A percentile compares a stretch with the other conserved stretches of the same genome.
Conservation (phyloP, 331 rosid genomes). For the Quercus phellos region DNA sequence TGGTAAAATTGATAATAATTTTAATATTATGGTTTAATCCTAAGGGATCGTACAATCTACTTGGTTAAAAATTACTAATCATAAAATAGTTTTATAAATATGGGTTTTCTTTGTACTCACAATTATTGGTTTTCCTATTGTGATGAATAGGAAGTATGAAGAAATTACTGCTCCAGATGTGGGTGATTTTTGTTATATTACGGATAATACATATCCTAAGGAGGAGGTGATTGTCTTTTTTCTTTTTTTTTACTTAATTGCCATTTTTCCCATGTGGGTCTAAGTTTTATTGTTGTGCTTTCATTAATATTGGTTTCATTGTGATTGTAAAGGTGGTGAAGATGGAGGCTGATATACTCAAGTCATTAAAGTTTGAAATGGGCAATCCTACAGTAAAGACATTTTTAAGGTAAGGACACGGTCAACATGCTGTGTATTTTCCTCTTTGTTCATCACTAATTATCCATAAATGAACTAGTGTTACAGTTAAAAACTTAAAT, state of each 20-base stretch:
- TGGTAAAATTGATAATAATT: too few species aligned
- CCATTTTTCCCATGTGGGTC: not conserved
- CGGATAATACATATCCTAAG: slow-evolving; percentile 34
- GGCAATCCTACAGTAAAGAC: slow-evolving; percentile 63
- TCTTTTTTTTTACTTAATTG: not conserved
- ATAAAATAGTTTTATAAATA: too few species aligned
- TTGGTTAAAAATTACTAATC: too few species aligned
- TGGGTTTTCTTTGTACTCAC: not conserved
- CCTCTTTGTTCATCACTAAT: not conserved
- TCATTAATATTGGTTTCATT: not conserved
- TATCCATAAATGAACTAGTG: not conserved
- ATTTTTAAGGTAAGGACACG: slow-evolving; percentile 48
- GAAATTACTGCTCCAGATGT: slow-evolving; percentile 38
- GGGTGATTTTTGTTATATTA: slow-evolving; percentile 33
- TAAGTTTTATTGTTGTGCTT: not conserved
- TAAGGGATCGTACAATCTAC: too few species aligned
- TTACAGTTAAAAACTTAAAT: not conserved
- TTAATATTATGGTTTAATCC: too few species aligned
- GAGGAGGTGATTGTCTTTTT: slow-evolving; percentile 18
- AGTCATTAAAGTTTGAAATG: slow-evolving; percentile 56
- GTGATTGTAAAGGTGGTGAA: slow-evolving; percentile 39
- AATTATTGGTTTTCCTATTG: not conserved
- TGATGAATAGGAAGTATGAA: slow-evolving; percentile 36
- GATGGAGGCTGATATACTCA: slow-evolving; percentile 71
- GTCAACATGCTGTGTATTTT: not conserved